Conservation (phyloP, 164 flowering plant species). For the Umbilicus rupestris region DNA sequence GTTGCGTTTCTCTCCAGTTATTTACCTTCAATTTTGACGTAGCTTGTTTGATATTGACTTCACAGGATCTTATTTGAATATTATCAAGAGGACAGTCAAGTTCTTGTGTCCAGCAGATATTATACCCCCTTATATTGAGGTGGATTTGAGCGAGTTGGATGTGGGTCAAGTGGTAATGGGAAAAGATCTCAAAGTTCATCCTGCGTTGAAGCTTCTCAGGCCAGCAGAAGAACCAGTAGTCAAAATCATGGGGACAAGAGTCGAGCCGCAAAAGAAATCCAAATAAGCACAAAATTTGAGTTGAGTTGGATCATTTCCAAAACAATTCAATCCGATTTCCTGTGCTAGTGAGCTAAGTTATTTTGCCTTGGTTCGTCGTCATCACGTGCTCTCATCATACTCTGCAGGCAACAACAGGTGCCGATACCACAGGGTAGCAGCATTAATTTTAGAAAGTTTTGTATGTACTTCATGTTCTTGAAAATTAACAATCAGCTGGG, state of each 20-base stretch:
- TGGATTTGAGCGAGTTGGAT: slow-evolving; percentile 89
- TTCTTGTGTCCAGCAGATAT: slow-evolving; percentile 87
- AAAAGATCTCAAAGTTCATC: slow-evolving; percentile 86
- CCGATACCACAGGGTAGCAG: not conserved
- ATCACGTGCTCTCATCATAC: not conserved
- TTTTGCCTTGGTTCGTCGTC: not conserved
- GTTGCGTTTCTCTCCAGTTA: not conserved
- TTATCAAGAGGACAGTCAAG: slow-evolving; percentile 68
- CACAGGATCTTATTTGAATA: slow-evolving; percentile 72
- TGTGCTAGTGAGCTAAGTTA: not conserved
- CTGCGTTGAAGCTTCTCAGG: slow-evolving; percentile 53
- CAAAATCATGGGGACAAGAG: slow-evolving; percentile 65
- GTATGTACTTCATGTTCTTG: not conserved
- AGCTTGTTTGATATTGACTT: not conserved
- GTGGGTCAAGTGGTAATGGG: slow-evolving; percentile 65
- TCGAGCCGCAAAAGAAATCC: slow-evolving; percentile 49
- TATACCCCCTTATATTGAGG: slow-evolving; percentile 90
- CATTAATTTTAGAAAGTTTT: not conserved
- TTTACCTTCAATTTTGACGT: not conserved
- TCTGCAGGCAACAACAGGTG: not conserved
- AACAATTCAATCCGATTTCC: not conserved
- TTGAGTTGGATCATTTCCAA: not conserved
- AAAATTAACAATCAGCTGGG: not conserved
- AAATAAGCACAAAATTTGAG: slow-evolving; percentile 21
- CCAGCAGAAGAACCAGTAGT: slow-evolving; percentile 52